Evolutionary conservation across 2,329 filamentous ascomycete genomes (phyloP).

Genomic region (Epicoccum sorghinum): DNA sequence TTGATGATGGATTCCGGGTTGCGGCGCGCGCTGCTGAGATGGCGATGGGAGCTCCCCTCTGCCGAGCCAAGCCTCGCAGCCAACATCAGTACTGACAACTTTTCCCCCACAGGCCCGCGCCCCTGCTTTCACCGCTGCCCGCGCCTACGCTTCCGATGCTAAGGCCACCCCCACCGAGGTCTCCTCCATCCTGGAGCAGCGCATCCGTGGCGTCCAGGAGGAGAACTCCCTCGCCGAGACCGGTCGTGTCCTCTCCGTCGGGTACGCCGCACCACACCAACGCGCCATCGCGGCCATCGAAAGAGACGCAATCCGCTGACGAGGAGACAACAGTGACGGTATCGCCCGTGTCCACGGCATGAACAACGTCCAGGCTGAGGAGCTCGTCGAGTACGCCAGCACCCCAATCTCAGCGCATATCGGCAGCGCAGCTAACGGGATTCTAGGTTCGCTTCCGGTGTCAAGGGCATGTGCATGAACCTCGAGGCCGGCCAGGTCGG

Average conservation of each 20-base stretch:
- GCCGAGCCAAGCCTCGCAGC: conserved; percentile 39
- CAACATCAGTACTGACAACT: conserved; percentile 51
- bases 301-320: conserved; percentile 39
- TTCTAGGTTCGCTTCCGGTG: conserved; percentile 92
- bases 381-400: conserved; percentile 93
- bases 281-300: conserved; percentile 38
- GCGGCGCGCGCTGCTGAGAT: conserved; percentile 44
- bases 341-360: conserved; percentile 99
- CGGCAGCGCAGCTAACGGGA: conserved; percentile 35
- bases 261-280: conserved; percentile 69
- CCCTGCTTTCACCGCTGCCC: conserved; percentile 77
- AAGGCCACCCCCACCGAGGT: conserved; percentile 98
- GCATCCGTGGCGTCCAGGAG: conserved; percentile 98
- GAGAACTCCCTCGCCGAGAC: conserved; percentile 97
- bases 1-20: conserved; percentile 39
- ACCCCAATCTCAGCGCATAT: conserved; percentile 13
- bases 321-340: conserved; percentile 79
- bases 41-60: conserved; percentile 38
- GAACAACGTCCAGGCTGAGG: conserved; percentile 99
- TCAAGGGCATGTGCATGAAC: conserved; percentile 99
- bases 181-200: conserved; percentile 98
- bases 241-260: conserved; percentile 96
- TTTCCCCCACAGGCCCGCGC: conserved; percentile 76
- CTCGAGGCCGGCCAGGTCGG: conserved; percentile 99
- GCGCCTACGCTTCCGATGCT: conserved; percentile 88